These are phyloP conservation scores for Umbilicaria muhlenbergii DNA, from an alignment of 495 filamentous ascomycete species.

Conservation along the genomic window DNA sequence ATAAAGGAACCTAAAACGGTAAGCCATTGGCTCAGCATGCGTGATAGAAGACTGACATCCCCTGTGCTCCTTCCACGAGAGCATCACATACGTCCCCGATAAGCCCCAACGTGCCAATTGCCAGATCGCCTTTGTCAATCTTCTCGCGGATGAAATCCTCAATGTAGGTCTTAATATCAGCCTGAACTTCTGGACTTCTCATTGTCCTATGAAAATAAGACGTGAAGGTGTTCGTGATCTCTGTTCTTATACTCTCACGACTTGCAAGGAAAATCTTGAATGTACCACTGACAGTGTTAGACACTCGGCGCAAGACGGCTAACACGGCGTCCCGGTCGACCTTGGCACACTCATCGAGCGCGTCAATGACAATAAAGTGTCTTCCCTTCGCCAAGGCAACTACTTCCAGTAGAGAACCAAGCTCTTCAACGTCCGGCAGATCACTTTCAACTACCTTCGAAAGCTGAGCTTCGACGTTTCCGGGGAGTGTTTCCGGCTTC, in stretches of 20 bases:
- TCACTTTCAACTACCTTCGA: neutral
- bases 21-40: neutral
- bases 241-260: slow-evolving; percentile 2
- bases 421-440: neutral
- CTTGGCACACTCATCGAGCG: slow-evolving; percentile 1
- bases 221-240: neutral
- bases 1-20: slow-evolving; percentile 22
- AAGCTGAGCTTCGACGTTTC: neutral
- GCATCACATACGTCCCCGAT: slow-evolving; percentile 10
- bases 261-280: slow-evolving; percentile 7
- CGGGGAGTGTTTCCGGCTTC: neutral
- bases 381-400: neutral
- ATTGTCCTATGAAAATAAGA: neutral
- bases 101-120: slow-evolving; percentile 2
- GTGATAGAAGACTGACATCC: slow-evolving; percentile 9
- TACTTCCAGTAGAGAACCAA: neutral
- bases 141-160: slow-evolving; percentile 1
- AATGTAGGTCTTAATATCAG: slow-evolving; percentile 6
- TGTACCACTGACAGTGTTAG: neutral
- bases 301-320: neutral
- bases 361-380: slow-evolving; percentile 3
- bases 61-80: slow-evolving; percentile 8
- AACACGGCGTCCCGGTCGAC: neutral
- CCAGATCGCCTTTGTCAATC: neutral
- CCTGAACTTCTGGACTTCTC: neutral